Conservation (phyloP, 1,139 yeast genomes). For the Magnusiomyces magnusii region DNA sequence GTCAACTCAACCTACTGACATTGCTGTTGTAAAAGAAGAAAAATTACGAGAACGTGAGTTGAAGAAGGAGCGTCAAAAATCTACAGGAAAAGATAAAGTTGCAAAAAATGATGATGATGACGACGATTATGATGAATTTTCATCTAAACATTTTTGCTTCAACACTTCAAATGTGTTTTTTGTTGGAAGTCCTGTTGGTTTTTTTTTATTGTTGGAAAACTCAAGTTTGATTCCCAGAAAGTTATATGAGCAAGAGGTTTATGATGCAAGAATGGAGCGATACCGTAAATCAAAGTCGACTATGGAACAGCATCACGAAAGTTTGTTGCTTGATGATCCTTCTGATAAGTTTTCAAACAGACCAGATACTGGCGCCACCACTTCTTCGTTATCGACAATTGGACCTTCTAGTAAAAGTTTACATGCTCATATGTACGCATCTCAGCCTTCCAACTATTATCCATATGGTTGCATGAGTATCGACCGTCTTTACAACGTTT, state of each 20-base stretch:
- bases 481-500: slow-evolving; percentile 34
- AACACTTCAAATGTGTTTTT: slow-evolving; percentile 69
- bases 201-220: slow-evolving; percentile 41
- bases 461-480: slow-evolving; percentile 38
- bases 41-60: not conserved
- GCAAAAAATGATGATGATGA: slow-evolving; percentile 9
- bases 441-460: not conserved
- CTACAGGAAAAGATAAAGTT: not conserved
- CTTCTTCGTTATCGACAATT: not conserved
- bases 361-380: not conserved
- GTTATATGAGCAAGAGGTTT: slow-evolving; percentile 16
- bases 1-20: slow-evolving; percentile 45
- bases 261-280: slow-evolving; percentile 1
- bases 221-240: slow-evolving; percentile 27
- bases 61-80: slow-evolving; percentile 3
- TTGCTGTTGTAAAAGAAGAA: not conserved
- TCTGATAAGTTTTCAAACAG: slow-evolving; percentile 1
- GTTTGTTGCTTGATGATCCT: not conserved
- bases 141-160: slow-evolving; percentile 41
- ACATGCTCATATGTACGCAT: not conserved
- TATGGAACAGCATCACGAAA: slow-evolving; percentile 3
- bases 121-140: not conserved
- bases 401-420: not conserved
- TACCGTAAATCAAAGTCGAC: not conserved
- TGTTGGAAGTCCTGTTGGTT: slow-evolving; percentile 86